Evolutionary conservation across 495 filamentous ascomycete species (phyloP), one percentile per base, ranked within the genome.

Genomic region (Annulohypoxylon nitens): DNA sequence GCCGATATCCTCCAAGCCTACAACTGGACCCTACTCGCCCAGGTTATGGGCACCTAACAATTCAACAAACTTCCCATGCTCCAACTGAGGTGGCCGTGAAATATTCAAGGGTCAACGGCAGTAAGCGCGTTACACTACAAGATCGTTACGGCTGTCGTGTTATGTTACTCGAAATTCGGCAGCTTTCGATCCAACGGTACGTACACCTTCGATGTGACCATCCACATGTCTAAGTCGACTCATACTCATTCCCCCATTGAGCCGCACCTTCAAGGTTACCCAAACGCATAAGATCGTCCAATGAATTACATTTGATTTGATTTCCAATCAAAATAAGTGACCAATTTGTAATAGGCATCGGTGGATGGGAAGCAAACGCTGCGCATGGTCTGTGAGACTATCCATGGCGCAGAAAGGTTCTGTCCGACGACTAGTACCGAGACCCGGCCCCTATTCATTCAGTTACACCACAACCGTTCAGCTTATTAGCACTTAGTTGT

Each of bases 251-350:
- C 30, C 37, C 57, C 54, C 59, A 47, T 64, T 54, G 70, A 73
- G 70, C 70, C 70, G 70, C 70, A 69, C 60, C 55, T 61, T 23
- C 23, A 20, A 36, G 39, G 65, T 61, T 45, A 57, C 65, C 33
- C 18, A 20, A 50, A 16, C 26, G 12, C n/a, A 18, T 1, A 37
- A 11, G 18, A 9, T 12, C 16, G 33, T 60, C 70, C 70, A 73
- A 73, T 67, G 33, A 69, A 23, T 48, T 48, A 12, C 12, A 34
- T 8, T 14, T 7, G 63, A 69, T 69, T 73, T 73, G 70, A 69
- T 61, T 73, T 50, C 14, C 61, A 11, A 16, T 30, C 34, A 25
- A 63, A 16, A 18, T 20, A 48, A 33, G 51, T 69, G 70, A 53
- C 45, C 45, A 5, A n/a, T 20, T 60, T 3, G 53, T 37, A 25